phyloP scores from a whole-genome alignment of 2,329 filamentous ascomycete species.

The Aspergillus sp. region DNA sequence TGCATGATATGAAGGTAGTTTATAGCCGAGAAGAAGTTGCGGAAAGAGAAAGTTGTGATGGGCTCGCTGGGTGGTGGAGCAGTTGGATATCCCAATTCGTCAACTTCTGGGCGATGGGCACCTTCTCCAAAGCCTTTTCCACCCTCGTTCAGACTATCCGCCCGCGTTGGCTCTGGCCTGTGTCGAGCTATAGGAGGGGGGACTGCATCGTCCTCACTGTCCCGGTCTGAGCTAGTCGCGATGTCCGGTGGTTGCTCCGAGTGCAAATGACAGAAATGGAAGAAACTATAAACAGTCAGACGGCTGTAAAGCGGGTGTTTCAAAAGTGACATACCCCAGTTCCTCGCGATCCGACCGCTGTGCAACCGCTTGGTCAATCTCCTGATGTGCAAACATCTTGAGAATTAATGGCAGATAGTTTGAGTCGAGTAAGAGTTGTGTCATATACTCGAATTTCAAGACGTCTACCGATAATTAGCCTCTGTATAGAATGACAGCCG shows the following conservation, averaged over 20 bases:
- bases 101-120: conserved; percentile 60
- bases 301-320: neutral
- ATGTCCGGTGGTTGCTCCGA: conserved; percentile 58
- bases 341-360: conserved; percentile 80
- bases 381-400: conserved; percentile 91
- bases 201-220: conserved; percentile 69
- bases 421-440: conserved; percentile 87
- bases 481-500: neutral
- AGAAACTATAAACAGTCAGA: conserved; percentile 63
- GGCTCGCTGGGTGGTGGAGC: conserved; percentile 66
- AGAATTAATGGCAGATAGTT: conserved; percentile 92
- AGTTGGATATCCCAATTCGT: conserved; percentile 80
- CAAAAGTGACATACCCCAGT: conserved; percentile 60
- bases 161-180: conserved; percentile 36
- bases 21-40: conserved; percentile 93
- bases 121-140: conserved; percentile 25
- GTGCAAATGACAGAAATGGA: conserved; percentile 78
- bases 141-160: conserved; percentile 26
- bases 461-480: conserved; percentile 61
- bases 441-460: conserved; percentile 93
- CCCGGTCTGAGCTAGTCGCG: conserved; percentile 33
- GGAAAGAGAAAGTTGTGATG: conserved; percentile 86
- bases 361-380: conserved; percentile 86
- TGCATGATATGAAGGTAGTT: conserved; percentile 96
- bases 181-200: conserved; percentile 77